A percentile compares a stretch with the other conserved stretches of the same genome.
Conservation (phyloP, 2,329 filamentous ascomycete genomes). For the Lachnellula subtilissima region DNA sequence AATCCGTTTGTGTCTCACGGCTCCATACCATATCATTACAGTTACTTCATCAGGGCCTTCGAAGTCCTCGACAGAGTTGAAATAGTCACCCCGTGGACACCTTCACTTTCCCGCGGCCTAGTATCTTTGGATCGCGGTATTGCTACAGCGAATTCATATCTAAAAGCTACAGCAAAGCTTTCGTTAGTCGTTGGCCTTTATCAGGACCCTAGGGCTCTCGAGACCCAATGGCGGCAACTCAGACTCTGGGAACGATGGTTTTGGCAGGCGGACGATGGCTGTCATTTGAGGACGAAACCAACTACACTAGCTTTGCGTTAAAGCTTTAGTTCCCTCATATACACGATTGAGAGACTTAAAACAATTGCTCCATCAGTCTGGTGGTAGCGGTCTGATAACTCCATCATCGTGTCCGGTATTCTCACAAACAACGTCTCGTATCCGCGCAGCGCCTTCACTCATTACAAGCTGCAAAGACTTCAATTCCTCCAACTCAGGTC, state of each 20-base stretch:
- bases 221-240: background rate
- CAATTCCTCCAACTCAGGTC: too few species aligned
- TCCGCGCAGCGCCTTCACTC: background rate
- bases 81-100: background rate
- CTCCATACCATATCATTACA: background rate
- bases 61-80: background rate
- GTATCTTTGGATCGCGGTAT: background rate
- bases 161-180: background rate
- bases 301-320: background rate
- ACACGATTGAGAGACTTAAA: background rate
- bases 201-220: background rate
- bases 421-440: constrained; percentile 13
- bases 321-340: background rate
- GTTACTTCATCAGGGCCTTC: background rate
- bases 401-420: constrained; percentile 13
- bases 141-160: background rate
- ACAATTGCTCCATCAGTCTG: background rate
- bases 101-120: background rate
- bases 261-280: background rate
- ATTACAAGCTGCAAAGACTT: background rate
- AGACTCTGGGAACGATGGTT: background rate
- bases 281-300: background rate
- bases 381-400: background rate
- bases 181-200: background rate
- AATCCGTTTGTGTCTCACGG: background rate